Evolutionary conservation across 495 filamentous ascomycete species (phyloP), one percentile per base, ranked within the genome.

Genomic region (Paragyromitra xinjiangensis): DNA sequence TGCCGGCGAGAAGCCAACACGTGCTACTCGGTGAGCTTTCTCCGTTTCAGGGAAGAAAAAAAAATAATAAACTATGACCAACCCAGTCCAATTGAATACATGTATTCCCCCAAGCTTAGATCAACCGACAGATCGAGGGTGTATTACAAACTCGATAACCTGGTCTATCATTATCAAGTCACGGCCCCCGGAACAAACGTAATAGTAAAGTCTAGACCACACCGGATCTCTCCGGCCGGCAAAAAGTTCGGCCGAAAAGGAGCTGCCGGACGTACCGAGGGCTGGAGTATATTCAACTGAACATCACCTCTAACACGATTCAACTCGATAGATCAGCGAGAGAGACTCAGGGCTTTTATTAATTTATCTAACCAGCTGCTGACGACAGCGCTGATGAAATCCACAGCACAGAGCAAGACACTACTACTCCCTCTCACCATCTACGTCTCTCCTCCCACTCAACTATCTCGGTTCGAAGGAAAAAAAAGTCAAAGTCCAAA

Each of bases 181-280:
- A n/a, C 16, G 29, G 56, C 16, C 3, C 12, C 7, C 4, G 42
- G 6, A 16, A 65, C 9, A 42, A 51, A 63, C n/a, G 11, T 63
- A 63, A 65, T 66, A 53, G 11, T 39, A 4, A 69, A 55, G 69
- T 71, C 69, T 71, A 62, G 69, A 22, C 44, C 53, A 29, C 34
- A 22, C 3, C 29, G 56, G 56, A 39, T 45, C 22, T 9, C 8
- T 11, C 62, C 16, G n/a, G 9, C 42, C 26, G 56, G 68, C 4
- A 16, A 48, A 51, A 62, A 42, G 26, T 62, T 71, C 37, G 26
- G 24, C 68, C 68, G 68, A 34, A 56, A 14, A 72, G 24, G 22
- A 50, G 40, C 24, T 50, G 44, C 26, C 12, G 34, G 34, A 34
- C 26, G 22, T 37, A 55, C 63, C 42, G n/a, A 24, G n/a, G 37